phyloP scores from a whole-genome alignment of 1,284 basidiomycete species.

The Rhodotorula sp. region DNA sequence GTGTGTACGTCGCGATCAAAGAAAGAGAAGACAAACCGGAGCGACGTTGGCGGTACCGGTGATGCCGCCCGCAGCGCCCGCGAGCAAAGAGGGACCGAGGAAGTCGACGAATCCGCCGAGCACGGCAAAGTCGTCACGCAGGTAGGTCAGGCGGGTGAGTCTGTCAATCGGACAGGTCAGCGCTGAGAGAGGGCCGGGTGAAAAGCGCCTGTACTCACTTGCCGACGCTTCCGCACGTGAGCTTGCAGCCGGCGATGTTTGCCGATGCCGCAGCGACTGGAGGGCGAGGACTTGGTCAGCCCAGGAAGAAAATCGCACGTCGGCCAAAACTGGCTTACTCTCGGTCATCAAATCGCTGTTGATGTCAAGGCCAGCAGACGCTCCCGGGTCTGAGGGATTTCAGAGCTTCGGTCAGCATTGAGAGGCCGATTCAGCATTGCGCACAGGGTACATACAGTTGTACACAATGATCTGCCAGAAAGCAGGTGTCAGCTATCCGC shows the following conservation, averaged over 20 bases:
- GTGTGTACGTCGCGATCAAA: rapidly evolving
- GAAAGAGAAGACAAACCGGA: constrained; percentile 17
- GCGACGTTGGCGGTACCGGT: constrained; percentile 34
- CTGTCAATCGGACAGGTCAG: background rate
- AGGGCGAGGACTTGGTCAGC: too few relatives aligned
- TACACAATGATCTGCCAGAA: constrained; percentile 64
- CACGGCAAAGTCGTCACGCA: constrained; percentile 37
- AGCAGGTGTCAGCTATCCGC: background rate
- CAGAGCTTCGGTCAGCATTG: background rate
- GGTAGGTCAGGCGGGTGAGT: constrained; percentile 30
- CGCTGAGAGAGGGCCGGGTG: background rate
- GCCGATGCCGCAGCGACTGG: constrained; percentile 22
- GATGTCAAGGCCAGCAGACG: constrained; percentile 78
- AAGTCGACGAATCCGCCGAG: constrained; percentile 42
- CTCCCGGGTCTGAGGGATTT: constrained; percentile 54
- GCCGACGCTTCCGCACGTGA: constrained; percentile 39
- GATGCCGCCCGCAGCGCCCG: constrained; percentile 33
- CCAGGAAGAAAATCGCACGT: background rate
- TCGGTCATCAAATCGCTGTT: constrained; percentile 74
- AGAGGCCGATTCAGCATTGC: background rate
- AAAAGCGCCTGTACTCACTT: constrained; percentile 10
- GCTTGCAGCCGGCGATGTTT: constrained; percentile 38
- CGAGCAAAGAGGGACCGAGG: constrained; percentile 28
- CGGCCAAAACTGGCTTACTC: constrained; percentile 4
- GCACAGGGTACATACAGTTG: constrained; percentile 59